Base-by-base conservation (phyloP, 129 eudicot species). In the Ambrosia artemisiifolia region DNA sequence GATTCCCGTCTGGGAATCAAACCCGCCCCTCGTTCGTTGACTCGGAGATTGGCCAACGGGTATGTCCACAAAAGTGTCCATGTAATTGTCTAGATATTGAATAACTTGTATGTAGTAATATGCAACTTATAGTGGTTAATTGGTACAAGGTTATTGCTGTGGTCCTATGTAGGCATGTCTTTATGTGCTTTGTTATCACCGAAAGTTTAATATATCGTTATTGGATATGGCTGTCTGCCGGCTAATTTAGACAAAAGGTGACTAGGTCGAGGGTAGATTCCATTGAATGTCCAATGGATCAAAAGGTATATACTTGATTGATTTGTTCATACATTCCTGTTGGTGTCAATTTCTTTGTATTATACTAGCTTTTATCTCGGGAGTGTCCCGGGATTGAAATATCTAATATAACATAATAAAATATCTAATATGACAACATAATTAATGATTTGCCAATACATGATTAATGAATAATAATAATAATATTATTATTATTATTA, bases 1-100 rank as follows among this genome's bases (percentile, higher is more conserved):
- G 71, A 87, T 75, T 36, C 91, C 87, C 0, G 87, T 85, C 9
- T 81, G 71, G n/a, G 78, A 50, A 78, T 90, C 83, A 68, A 83
- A 90, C 3, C 96, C 96, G 33, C 86, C 67, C 42, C 32, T 70
- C 20, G 33, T 78, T 63, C 60, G 63, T 12, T 53, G 59, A 30
- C 73, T 34, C 28, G 40, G 36, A 4, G 65, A 24, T 50, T 43
- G 63, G 24, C 60, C 34, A n/a, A 24, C 17, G 1, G 63, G 43
- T 12, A 10, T 48, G 11, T 78, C 82, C 32, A 63, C 77, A 5
- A 56, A 40, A 34, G 77, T 78, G 68, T 78, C 66, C 82, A 78
- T 78, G 53, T 54, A 3, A 24, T 24, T 24, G 14, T 4, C 28
- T 30, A 17, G 61, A 53, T 55, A 16, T 56, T 8, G 47, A 18